Evolutionary conservation across 2,329 filamentous ascomycete genomes (phyloP).

Genomic region (Aspergillus sp.): DNA sequence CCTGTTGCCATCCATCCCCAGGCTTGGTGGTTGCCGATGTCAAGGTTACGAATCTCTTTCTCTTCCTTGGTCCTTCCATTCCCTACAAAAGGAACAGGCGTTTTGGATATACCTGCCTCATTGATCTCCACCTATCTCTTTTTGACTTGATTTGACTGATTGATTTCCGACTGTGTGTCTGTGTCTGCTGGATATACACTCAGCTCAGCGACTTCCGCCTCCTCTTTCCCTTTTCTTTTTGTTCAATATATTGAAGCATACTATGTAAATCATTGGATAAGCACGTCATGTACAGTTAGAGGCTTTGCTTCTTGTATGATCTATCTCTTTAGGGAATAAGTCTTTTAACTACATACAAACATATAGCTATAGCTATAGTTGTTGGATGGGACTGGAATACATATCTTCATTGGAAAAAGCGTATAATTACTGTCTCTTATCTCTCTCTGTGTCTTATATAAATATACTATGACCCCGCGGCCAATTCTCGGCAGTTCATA

Average conservation of each 20-base stretch:
- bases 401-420: too few species aligned
- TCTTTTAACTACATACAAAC: constrained; percentile 1
- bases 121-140: too few species aligned
- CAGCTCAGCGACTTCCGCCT: too few species aligned
- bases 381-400: too few species aligned
- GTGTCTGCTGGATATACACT: too few species aligned
- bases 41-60: constrained; percentile 14
- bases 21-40: constrained; percentile 2
- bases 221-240: neutral
- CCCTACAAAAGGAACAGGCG: neutral
- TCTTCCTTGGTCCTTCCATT: neutral
- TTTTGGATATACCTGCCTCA: neutral
- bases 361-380: neutral
- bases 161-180: too few species aligned
- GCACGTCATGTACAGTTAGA: neutral
- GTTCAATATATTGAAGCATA: neutral
- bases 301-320: neutral
- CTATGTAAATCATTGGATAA: neutral
- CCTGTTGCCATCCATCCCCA: neutral
- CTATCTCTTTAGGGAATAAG: neutral
- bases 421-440: too few species aligned
- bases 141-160: too few species aligned
- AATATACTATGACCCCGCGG: too few species aligned
- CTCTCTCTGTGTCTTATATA: too few species aligned
- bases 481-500: too few species aligned